These are phyloP conservation scores for Cystoderma amianthinum DNA, from an alignment of 768 basidiomycete species.

Conservation along the genomic window DNA sequence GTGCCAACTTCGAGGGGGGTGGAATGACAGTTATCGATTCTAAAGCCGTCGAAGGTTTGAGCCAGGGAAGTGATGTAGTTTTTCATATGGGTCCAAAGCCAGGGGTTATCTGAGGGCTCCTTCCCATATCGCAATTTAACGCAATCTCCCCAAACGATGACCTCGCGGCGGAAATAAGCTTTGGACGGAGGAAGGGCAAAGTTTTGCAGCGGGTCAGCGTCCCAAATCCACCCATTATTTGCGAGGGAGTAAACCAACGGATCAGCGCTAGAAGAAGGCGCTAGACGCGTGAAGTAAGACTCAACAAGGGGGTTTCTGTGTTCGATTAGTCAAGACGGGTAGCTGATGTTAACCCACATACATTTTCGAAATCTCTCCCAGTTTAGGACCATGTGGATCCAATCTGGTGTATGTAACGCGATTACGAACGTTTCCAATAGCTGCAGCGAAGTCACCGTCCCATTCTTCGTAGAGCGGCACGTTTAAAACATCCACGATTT, in stretches of 20 bases:
- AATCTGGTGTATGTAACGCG: slow-evolving; percentile 76
- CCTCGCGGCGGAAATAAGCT: slow-evolving; percentile 91
- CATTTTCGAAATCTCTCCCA: slow-evolving; percentile 74
- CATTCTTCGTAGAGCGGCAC: slow-evolving; percentile 83
- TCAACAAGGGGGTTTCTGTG: slow-evolving; percentile 81
- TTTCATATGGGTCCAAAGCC: slow-evolving; percentile 91
- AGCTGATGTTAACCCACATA: slow-evolving; percentile 28
- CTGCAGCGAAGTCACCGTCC: slow-evolving; percentile 73
- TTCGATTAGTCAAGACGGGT: slow-evolving; percentile 5
- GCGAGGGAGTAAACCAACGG: slow-evolving; percentile 74
- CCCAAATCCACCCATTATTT: slow-evolving; percentile 99
- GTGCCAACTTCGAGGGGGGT: slow-evolving; percentile 97
- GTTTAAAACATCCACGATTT: slow-evolving; percentile 82
- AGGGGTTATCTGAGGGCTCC: slow-evolving; percentile 76
- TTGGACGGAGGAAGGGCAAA: slow-evolving; percentile 92
- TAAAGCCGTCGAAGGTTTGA: slow-evolving; percentile 85
- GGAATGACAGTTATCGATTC: slow-evolving; percentile 98
- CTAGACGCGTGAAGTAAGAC: slow-evolving; percentile 84
- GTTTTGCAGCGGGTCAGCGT: slow-evolving; percentile 88
- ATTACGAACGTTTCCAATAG: slow-evolving; percentile 68
- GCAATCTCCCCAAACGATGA: slow-evolving; percentile 97
- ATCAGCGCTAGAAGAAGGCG: slow-evolving; percentile 30
- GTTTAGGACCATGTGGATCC: slow-evolving; percentile 75
- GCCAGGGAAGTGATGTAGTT: slow-evolving; percentile 80
- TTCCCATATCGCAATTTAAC: slow-evolving; percentile 95